Conservation (phyloP, 1,284 basidiomycete species). For the Golubevia sp. region DNA sequence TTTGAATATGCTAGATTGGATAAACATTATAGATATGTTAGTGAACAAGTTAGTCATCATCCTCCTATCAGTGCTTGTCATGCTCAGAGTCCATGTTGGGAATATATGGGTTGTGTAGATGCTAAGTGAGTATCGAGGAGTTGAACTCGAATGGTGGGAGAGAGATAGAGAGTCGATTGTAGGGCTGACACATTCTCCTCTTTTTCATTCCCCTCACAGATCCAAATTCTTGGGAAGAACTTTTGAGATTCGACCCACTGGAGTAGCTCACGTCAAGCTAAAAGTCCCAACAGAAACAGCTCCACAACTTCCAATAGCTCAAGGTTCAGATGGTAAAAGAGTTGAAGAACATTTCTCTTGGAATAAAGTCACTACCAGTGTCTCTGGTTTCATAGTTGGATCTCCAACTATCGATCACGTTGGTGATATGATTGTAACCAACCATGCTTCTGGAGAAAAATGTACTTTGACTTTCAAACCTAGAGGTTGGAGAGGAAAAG, state of each 20-base stretch:
- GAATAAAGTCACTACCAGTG: slow-evolving; percentile 72
- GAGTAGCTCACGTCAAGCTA: slow-evolving; percentile 86
- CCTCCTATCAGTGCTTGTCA: slow-evolving; percentile 97
- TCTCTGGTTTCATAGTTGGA: slow-evolving; percentile 89
- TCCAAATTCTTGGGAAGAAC: slow-evolving; percentile 71
- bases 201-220: too few relatives aligned
- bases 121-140: slow-evolving; percentile 30
- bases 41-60: slow-evolving; percentile 94
- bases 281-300: slow-evolving; percentile 64
- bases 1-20: slow-evolving; percentile 91
- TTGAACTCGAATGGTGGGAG: too few relatives aligned
- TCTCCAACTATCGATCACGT: slow-evolving; percentile 95
- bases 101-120: slow-evolving; percentile 74
- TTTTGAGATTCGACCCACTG: slow-evolving; percentile 94
- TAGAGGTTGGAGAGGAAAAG: slow-evolving; percentile 87
- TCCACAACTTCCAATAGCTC: neutral
- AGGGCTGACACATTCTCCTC: too few relatives aligned
- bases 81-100: slow-evolving; percentile 85
- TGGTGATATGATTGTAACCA: slow-evolving; percentile 86
- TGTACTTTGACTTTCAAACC: slow-evolving; percentile 94
- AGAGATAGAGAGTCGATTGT: too few relatives aligned
- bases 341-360: slow-evolving; percentile 74
- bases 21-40: slow-evolving; percentile 87
- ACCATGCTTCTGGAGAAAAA: slow-evolving; percentile 88
- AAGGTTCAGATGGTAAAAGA: neutral